Evolutionary conservation across 225 moss, liverwort and hornwort genomes (phyloP).

Genomic region (Marchantia polymorpha): DNA sequence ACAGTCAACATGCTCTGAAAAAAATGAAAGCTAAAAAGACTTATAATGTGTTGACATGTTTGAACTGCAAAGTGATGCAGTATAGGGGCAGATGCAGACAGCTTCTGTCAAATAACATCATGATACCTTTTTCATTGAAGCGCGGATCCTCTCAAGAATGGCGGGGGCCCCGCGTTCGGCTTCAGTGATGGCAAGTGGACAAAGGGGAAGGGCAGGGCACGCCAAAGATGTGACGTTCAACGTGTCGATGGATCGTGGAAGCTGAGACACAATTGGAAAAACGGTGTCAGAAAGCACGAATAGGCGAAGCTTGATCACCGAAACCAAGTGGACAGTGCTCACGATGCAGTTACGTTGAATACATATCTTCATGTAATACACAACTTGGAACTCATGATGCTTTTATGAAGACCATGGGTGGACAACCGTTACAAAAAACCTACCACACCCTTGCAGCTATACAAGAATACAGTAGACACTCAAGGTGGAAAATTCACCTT

Average conservation of each 20-base stretch:
- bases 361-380: no score
- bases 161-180: slow-evolving; percentile 88
- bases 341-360: background rate
- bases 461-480: background rate
- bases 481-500: slow-evolving; percentile 41
- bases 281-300: background rate
- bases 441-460: no score
- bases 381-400: no score
- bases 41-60: no score
- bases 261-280: slow-evolving; percentile 37
- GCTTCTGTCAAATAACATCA: no score
- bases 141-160: slow-evolving; percentile 66
- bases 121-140: slow-evolving; percentile 59
- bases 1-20: no score
- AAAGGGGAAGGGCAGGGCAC: slow-evolving; percentile 81
- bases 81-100: no score
- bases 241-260: slow-evolving; percentile 61
- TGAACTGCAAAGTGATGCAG: no score
- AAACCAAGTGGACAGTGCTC: background rate
- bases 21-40: no score
- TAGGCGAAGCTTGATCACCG: background rate
- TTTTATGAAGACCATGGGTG: background rate
- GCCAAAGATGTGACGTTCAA: slow-evolving; percentile 76
- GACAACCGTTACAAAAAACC: background rate
- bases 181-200: slow-evolving; percentile 88